Evolutionary conservation across 768 basidiomycete genomes (phyloP).

Genomic region (Auricularia auricula-judae): DNA sequence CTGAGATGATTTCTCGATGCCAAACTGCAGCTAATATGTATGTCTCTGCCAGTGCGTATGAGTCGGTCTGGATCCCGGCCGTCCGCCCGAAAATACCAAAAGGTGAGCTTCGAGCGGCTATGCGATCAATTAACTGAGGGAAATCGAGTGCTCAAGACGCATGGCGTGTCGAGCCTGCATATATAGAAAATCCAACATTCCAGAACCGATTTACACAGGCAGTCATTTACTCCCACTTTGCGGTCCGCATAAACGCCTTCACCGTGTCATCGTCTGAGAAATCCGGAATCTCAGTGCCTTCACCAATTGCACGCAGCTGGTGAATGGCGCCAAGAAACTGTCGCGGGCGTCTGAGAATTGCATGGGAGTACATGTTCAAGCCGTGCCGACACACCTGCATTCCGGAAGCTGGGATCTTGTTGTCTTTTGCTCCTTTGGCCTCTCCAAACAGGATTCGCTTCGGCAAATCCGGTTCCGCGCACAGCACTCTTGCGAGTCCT

Average conservation of each 20-base stretch:
- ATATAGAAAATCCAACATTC: not conserved
- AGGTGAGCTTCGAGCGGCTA: not conserved
- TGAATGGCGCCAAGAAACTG: not conserved
- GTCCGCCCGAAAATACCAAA: constrained; percentile 5
- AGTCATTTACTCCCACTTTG: not conserved
- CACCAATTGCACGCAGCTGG: not conserved
- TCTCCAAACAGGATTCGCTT: not conserved
- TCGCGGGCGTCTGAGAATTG: not conserved
- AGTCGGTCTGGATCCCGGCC: constrained; percentile 5
- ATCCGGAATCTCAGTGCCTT: not conserved
- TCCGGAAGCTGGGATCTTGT: not conserved
- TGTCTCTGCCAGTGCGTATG: constrained; percentile 3
- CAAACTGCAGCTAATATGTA: too few relatives aligned
- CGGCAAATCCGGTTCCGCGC: not conserved
- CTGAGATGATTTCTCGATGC: not conserved
- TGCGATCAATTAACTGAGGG: too few relatives aligned
- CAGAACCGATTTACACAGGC: not conserved
- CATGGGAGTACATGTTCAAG: not conserved
- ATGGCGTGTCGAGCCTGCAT: not conserved
- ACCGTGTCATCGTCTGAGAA: not conserved
- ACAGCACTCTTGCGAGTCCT: not conserved
- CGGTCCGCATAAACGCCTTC: not conserved
- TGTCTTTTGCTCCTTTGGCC: not conserved
- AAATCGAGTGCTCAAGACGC: not conserved
- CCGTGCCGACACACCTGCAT: not conserved